A percentile compares a stretch with the other conserved stretches of the same genome.
Conservation (phyloP, 1,284 basidiomycete genomes). For the Schizopora paradoxa region DNA sequence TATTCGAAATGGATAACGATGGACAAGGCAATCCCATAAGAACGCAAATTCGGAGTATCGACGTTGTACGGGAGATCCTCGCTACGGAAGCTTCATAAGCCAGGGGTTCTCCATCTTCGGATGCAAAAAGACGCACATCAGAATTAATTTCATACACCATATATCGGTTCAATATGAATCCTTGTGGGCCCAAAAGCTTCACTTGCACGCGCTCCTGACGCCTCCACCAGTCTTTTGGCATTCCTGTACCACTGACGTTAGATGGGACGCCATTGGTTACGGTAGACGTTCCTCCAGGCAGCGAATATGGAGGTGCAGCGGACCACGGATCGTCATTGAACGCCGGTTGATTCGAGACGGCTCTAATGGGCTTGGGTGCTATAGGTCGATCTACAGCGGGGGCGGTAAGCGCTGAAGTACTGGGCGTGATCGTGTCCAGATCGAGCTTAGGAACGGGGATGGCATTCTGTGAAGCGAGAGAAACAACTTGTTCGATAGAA, state of each 20-base stretch:
- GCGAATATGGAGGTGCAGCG: no score
- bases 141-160: conserved; percentile 75
- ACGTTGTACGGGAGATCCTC: conserved; percentile 59
- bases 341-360: conserved; percentile 21
- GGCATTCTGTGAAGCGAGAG: conserved; percentile 63
- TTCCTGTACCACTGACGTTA: conserved; percentile 60
- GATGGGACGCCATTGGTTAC: conserved; percentile 47
- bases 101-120: conserved; percentile 4
- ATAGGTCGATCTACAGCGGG: conserved; percentile 34
- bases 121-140: conserved; percentile 50
- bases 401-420: conserved; percentile 42
- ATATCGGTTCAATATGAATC: conserved; percentile 81
- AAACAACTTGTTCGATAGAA: conserved; percentile 78
- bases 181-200: conserved; percentile 75
- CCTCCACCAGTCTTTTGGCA: conserved; percentile 81
- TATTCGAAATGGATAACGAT: conserved; percentile 87
- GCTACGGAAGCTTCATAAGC: conserved; percentile 32
- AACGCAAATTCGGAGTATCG: conserved; percentile 90
- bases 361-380: conserved; percentile 37
- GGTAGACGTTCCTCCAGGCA: conserved; percentile 19
- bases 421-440: conserved; percentile 49
- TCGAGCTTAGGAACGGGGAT: conserved; percentile 66
- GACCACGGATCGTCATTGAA: conserved; percentile 77
- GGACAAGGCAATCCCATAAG: conserved; percentile 76
- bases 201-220: conserved; percentile 69